A percentile compares a stretch with the other conserved stretches of the same genome.
These are phyloP conservation scores for Cordyceps cicadae DNA, from an alignment of 2,329 filamentous ascomycete genomes.

Conservation along the genomic window DNA sequence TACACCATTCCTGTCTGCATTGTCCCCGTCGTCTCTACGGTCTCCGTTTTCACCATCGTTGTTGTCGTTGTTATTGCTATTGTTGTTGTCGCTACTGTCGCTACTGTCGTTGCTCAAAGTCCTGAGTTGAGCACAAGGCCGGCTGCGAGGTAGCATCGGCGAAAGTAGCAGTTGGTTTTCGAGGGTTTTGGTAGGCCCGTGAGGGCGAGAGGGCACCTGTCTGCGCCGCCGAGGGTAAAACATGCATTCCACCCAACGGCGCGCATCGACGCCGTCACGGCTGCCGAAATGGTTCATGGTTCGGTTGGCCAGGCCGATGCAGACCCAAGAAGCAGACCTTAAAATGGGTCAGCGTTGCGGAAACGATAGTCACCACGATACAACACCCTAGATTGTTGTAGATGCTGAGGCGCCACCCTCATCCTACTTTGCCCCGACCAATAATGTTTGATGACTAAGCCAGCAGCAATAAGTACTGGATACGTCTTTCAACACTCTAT, in stretches of 20 bases:
- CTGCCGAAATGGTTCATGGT: background rate
- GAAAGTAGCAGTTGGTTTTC: background rate
- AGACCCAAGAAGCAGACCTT: too few relatives aligned
- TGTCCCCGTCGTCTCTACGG: background rate
- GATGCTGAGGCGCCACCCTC: too few relatives aligned
- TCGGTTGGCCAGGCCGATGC: background rate
- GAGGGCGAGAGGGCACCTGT: background rate
- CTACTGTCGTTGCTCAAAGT: background rate
- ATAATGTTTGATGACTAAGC: background rate
- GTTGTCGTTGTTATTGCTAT: background rate
- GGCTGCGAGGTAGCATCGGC: background rate
- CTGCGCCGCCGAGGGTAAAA: background rate
- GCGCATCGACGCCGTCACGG: background rate
- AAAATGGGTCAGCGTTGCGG: too few relatives aligned
- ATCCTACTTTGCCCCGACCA: too few relatives aligned
- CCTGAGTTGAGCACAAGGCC: background rate
- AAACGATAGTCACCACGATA: too few relatives aligned
- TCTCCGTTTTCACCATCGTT: background rate
- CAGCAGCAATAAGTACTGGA: background rate
- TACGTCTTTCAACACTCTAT: background rate
- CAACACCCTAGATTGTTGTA: too few relatives aligned
- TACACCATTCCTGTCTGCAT: background rate
- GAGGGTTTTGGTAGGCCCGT: background rate
- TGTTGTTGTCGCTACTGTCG: background rate
- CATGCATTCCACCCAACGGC: background rate